Evolutionary conservation across 2,329 filamentous ascomycete genomes (phyloP), one percentile per base, ranked within the genome.

Genomic region (Drechslerella stenobrocha): DNA sequence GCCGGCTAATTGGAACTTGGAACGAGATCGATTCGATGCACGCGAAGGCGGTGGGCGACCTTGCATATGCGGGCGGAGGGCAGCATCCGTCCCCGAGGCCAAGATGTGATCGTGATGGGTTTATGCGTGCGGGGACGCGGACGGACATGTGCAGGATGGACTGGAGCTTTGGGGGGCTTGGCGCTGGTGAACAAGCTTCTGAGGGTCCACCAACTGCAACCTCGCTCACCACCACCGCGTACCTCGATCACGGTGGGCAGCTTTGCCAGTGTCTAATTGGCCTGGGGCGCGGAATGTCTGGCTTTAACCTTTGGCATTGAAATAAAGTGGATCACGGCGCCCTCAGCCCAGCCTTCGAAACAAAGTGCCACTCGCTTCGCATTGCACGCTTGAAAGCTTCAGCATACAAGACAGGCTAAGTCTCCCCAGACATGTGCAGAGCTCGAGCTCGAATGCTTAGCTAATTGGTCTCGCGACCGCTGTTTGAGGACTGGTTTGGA

Each of bases 111-210:
- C n/a, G n/a, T n/a, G n/a, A n/a, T n/a, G n/a, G n/a, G n/a, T n/a
- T n/a, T n/a, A n/a, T n/a, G n/a, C n/a, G n/a, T n/a, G n/a, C n/a
- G n/a, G n/a, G n/a, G n/a, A n/a, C n/a, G n/a, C n/a, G n/a, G n/a
- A n/a, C n/a, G n/a, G 32, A 53, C 32, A 45, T 44, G 20, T 47
- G 61, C 47, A n/a, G n/a, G n/a, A n/a, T n/a, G n/a, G n/a, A n/a
- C n/a, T n/a, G n/a, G n/a, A n/a, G n/a, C n/a, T n/a, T n/a, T n/a
- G n/a, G n/a, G n/a, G n/a, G 47, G 34, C 63, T 67, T 67, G 63
- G 63, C 63, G 50, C 20, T 32, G 40, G 52, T 30, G 45, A 46
- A 51, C 55, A 67, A 67, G 55, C 63, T 56, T 66, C 53, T 34
- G 24, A n/a, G n/a, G n/a, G n/a, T n/a, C n/a, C n/a, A n/a, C n/a